Conservation (phyloP, 306 rosid genomes). For the Lathyrus sativus region DNA sequence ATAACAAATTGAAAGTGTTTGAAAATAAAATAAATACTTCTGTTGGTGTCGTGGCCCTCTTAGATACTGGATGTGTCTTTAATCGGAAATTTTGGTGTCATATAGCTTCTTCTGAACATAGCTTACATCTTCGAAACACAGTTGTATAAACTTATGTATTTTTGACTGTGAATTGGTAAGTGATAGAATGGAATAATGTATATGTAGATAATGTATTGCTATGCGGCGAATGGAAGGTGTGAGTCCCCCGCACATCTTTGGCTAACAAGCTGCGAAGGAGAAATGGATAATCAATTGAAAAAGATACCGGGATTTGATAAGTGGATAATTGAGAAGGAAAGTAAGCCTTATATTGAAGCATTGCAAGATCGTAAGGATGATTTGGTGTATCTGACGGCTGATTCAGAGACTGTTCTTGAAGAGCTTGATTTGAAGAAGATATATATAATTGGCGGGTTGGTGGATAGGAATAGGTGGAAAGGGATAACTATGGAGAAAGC, state of each 20-base stretch:
- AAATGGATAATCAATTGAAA: slow-evolving; percentile 63
- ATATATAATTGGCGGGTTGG: slow-evolving; percentile 86
- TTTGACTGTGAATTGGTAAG: neutral
- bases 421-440: slow-evolving; percentile 76
- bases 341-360: slow-evolving; percentile 67
- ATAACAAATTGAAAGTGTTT: neutral
- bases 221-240: slow-evolving; percentile 80
- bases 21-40: too few species aligned
- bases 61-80: neutral
- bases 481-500: slow-evolving; percentile 92
- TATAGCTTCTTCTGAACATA: neutral
- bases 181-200: neutral
- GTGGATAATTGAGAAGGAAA: slow-evolving; percentile 81
- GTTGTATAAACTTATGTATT: neutral
- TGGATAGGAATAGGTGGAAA: slow-evolving; percentile 92
- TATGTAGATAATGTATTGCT: slow-evolving; percentile 86
- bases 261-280: slow-evolving; percentile 87
- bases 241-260: slow-evolving; percentile 76
- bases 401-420: slow-evolving; percentile 77
- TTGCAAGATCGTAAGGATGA: slow-evolving; percentile 65
- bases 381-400: slow-evolving; percentile 86
- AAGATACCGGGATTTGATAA: slow-evolving; percentile 80
- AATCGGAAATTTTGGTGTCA: neutral
- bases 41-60: too few species aligned
- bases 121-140: neutral